phyloP scores from a whole-genome alignment of 2,329 filamentous ascomycete genomes.

The Alternaria gansuensis region DNA sequence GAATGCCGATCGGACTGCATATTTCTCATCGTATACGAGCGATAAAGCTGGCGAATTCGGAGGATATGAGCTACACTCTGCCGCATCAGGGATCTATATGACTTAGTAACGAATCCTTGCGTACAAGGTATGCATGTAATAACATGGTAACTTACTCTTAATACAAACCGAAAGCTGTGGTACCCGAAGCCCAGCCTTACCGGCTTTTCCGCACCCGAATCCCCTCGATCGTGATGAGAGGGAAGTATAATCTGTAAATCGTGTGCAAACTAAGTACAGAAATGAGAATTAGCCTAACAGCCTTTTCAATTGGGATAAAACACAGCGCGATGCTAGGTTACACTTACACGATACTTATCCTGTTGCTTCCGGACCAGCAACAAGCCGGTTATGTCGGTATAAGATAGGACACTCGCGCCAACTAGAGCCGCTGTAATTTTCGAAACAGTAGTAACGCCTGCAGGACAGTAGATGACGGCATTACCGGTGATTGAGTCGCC shows the following conservation, averaged over 20 bases:
- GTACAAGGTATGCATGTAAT: neutral
- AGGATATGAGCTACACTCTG: conserved; percentile 22
- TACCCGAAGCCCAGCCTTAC: conserved; percentile 16
- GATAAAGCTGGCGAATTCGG: conserved; percentile 15
- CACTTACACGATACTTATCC: conserved; percentile 16
- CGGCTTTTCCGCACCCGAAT: neutral
- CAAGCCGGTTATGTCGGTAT: conserved; percentile 19
- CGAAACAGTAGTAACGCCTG: conserved; percentile 18
- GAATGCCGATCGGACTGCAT: neutral
- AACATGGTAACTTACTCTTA: conserved; percentile 11
- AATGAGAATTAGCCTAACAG: neutral
- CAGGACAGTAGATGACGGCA: conserved; percentile 17
- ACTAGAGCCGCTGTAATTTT: conserved; percentile 19
- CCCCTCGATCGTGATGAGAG: neutral
- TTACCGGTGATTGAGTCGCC: conserved; percentile 18
- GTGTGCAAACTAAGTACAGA: conserved; percentile 9
- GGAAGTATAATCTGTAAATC: conserved; percentile 16
- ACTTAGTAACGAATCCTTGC: neutral
- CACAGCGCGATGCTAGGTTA: neutral
- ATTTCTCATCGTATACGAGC: neutral
- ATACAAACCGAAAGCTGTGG: conserved; percentile 21
- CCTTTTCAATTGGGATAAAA: neutral
- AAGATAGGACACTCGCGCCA: conserved; percentile 14
- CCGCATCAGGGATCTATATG: conserved; percentile 18
- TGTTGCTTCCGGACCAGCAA: conserved; percentile 17